phyloP scores from a whole-genome alignment of 192 early-diverging fungal genomes.

The Thoreauomyces humboldtii region DNA sequence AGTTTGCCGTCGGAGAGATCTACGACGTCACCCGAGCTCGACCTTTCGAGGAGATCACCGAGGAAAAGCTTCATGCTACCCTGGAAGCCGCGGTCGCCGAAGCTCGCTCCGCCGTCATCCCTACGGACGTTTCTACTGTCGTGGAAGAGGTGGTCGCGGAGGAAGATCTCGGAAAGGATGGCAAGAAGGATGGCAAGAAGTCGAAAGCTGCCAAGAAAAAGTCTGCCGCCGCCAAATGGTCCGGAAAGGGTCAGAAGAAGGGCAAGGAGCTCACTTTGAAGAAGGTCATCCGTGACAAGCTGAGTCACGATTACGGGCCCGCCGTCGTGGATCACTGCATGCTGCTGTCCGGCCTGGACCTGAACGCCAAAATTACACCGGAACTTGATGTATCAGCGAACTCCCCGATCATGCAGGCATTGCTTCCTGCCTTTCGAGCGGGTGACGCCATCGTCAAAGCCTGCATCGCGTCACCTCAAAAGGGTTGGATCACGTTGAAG shows the following conservation, averaged over 20 bases:
- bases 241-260: conserved; percentile 36
- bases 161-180: neutral
- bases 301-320: conserved; percentile 70
- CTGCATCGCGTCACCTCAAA: conserved; percentile 45
- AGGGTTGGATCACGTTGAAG: conserved; percentile 64
- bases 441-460: conserved; percentile 69
- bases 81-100: conserved; percentile 44
- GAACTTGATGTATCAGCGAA: conserved; percentile 54
- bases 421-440: conserved; percentile 66
- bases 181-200: conserved; percentile 5
- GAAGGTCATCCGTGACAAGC: conserved; percentile 32
- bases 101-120: neutral
- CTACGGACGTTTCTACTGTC: neutral
- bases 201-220: conserved; percentile 18
- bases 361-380: conserved; percentile 56
- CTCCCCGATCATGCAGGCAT: conserved; percentile 54
- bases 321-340: conserved; percentile 84
- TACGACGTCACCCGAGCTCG: conserved; percentile 66
- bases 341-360: conserved; percentile 59
- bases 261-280: conserved; percentile 34
- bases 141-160: neutral
- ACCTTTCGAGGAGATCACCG: conserved; percentile 55
- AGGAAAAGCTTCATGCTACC: conserved; percentile 50
- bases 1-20: conserved; percentile 80
- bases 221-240: conserved; percentile 9